A percentile compares a stretch with the other conserved stretches of the same genome.
Conservation (phyloP, 148 eudicot genomes). For the Rhododendron williamsianum region DNA sequence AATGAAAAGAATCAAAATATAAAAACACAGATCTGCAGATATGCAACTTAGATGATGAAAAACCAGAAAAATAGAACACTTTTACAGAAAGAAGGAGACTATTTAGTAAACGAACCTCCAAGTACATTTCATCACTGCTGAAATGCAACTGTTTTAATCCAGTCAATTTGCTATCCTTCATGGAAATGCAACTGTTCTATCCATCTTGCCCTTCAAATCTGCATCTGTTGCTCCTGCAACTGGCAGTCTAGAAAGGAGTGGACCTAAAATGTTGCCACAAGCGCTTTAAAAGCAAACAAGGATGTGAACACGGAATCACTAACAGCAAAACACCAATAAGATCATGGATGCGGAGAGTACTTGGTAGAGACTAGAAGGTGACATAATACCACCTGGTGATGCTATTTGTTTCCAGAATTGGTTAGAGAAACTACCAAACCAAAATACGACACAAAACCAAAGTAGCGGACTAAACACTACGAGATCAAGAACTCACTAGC, state of each 20-base stretch:
- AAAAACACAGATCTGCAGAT: not conserved
- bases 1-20: not conserved
- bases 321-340: not conserved
- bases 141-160: not conserved
- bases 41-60: not conserved
- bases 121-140: not conserved
- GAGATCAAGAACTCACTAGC: not conserved
- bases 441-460: not conserved
- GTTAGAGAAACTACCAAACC: not conserved
- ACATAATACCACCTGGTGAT: not conserved
- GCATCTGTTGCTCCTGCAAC: constrained; percentile 22
- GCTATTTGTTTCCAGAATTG: not conserved
- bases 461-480: not conserved
- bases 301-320: not conserved
- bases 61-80: not conserved
- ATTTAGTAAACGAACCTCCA: not conserved
- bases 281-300: constrained; percentile 14
- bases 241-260: constrained; percentile 29
- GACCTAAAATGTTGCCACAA: constrained; percentile 32
- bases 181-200: constrained; percentile 9
- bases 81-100: not conserved
- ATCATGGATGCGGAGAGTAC: not conserved
- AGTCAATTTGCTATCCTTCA: not conserved
- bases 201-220: constrained; percentile 24
- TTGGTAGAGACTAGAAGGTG: not conserved